phyloP scores from a whole-genome alignment of 352 stramenopile species.

The Aphanomyces euteiches region DNA sequence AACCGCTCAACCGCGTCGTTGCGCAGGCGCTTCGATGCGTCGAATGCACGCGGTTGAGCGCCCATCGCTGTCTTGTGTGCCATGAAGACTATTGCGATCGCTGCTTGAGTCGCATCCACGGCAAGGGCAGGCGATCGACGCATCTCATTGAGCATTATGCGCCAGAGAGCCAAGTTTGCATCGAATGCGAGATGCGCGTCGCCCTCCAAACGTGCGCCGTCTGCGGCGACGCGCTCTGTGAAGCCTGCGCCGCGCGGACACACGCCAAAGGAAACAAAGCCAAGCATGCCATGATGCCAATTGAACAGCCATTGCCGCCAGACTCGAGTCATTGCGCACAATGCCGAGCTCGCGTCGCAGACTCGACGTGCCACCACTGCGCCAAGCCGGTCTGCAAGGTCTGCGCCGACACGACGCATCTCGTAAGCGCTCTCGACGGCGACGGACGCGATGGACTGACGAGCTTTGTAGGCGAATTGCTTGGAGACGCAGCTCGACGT shows the following conservation, averaged over 20 bases:
- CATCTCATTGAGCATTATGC: slow-evolving; percentile 63
- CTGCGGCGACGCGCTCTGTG: slow-evolving; percentile 65
- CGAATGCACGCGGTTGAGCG: slow-evolving; percentile 65
- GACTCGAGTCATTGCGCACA: slow-evolving; percentile 57
- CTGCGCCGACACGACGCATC: slow-evolving; percentile 44
- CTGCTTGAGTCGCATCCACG: slow-evolving; percentile 69
- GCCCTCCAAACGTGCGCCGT: slow-evolving; percentile 60
- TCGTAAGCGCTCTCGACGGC: slow-evolving; percentile 31
- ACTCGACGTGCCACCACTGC: slow-evolving; percentile 58
- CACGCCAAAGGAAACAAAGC: slow-evolving; percentile 47
- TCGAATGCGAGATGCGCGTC: slow-evolving; percentile 68
- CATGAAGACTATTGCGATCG: slow-evolving; percentile 77
- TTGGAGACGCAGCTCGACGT: slow-evolving; percentile 58
- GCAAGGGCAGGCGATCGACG: slow-evolving; percentile 48
- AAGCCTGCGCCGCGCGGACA: slow-evolving; percentile 55
- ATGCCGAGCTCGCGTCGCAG: slow-evolving; percentile 48
- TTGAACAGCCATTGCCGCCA: slow-evolving; percentile 47
- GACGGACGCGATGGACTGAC: too few relatives aligned
- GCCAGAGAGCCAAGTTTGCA: slow-evolving; percentile 50
- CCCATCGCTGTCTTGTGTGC: slow-evolving; percentile 58
- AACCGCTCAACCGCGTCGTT: slow-evolving; percentile 40
- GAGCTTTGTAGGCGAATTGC: slow-evolving; percentile 36
- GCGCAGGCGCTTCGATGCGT: slow-evolving; percentile 57
- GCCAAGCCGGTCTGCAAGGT: slow-evolving; percentile 48
- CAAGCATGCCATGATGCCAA: slow-evolving; percentile 43